Base-by-base conservation (phyloP, 129 eudicot species). In the Escallonia rubra region DNA sequence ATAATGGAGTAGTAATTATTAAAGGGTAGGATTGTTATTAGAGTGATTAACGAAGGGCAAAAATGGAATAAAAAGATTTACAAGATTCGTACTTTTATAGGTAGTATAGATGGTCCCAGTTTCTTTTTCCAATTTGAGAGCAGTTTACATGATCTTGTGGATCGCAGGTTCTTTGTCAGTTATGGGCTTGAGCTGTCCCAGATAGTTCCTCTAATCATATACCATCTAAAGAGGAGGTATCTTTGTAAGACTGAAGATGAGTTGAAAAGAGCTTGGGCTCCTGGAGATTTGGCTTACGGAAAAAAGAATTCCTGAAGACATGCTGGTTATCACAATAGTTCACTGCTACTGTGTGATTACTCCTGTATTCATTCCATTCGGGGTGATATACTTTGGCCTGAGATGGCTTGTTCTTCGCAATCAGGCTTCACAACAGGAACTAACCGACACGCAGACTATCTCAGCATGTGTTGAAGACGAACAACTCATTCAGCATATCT, bases 391-490 rank as follows among this genome's bases (percentile, higher is more conserved):
- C 87, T 94, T 94, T 41, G 99, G 88, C 59, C 66, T 94, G 55
- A 96, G 96, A 65, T 94, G 99, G 99, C 90, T 94, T 0, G 69
- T 94, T 67, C 87, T 82, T 12, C 80, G 96, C 7, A 94, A 94
- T 78, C 96, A 94, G 99, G 99, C n/a, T n/a, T n/a, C n/a, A n/a
- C n/a, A n/a, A n/a, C n/a, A n/a, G n/a, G n/a, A n/a, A n/a, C n/a
- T n/a, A n/a, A n/a, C n/a, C n/a, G n/a, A n/a, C n/a, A n/a, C n/a
- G n/a, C n/a, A n/a, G n/a, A n/a, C n/a, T n/a, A n/a, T n/a, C n/a
- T n/a, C n/a, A n/a, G n/a, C n/a, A n/a, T n/a, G n/a, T n/a, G n/a
- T n/a, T n/a, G n/a, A n/a, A n/a, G n/a, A n/a, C n/a, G n/a, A n/a
- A n/a, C n/a, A n/a, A n/a, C n/a, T n/a, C n/a, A n/a, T n/a, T n/a